These are phyloP conservation scores for Trichosanthes truncata DNA, from an alignment of 306 rosid species.

Conservation along the genomic window DNA sequence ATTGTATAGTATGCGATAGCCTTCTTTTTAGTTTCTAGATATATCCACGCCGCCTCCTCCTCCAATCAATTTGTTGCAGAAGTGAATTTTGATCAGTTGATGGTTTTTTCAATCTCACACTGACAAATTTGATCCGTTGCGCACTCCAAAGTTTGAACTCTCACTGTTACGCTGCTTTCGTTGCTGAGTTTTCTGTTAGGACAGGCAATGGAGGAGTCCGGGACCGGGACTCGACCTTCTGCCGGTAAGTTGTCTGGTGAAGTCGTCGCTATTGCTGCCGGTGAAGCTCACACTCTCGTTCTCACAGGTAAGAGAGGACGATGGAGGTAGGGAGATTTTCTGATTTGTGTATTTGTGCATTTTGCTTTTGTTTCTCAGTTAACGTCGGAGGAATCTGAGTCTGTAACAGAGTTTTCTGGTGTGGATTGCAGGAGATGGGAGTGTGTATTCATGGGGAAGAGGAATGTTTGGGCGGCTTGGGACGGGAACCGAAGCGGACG, in stretches of 20 bases:
- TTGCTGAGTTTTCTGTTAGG: not conserved
- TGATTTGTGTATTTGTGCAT: not conserved
- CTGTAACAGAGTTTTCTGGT: conserved; percentile 2
- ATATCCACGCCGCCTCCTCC: not conserved
- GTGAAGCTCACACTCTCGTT: conserved; percentile 50
- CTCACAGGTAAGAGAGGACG: conserved; percentile 25
- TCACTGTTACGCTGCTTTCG: not conserved
- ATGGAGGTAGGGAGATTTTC: not conserved
- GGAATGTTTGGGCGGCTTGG: conserved; percentile 92
- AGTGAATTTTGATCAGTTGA: too few species aligned
- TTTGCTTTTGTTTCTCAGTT: not conserved
- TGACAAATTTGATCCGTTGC: not conserved
- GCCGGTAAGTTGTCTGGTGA: conserved; percentile 15
- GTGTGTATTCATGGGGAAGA: conserved; percentile 84
- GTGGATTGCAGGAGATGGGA: conserved; percentile 50
- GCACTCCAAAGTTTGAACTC: not conserved
- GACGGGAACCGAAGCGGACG: conserved; percentile 49
- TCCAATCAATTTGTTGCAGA: not conserved
- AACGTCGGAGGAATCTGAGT: not conserved
- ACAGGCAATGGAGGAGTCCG: conserved; percentile 16
- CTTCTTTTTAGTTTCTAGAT: not conserved
- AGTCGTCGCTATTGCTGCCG: conserved; percentile 34
- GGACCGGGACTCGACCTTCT: not conserved
- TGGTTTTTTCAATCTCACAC: not conserved
- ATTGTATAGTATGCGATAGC: too few species aligned